Base-by-base conservation (phyloP, 345 rosid genomes). In the Alliaria petiolata region DNA sequence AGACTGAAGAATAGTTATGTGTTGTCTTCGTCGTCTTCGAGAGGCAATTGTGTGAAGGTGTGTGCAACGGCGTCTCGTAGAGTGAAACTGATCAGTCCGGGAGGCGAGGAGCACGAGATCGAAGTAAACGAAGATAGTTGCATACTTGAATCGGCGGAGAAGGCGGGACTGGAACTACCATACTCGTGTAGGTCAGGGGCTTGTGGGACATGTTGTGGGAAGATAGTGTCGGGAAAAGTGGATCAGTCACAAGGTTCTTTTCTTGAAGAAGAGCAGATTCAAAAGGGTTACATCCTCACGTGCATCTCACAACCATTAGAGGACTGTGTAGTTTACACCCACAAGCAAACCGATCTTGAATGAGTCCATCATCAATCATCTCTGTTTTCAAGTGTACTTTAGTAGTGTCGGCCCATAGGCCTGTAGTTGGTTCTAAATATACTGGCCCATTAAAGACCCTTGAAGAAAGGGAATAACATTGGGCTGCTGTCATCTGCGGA, bases 141-240 rank as follows among this genome's bases (percentile, higher is more conserved):
- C 56, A 57, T 69, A 56, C 73, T 69, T 31, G 73, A 69, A 22
- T 69, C 73, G 0, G 73, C 65, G 14, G 73, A 69, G 65, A 46
- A 69, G 1, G 56, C 55, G 14, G 65, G 65, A 46, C 44, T 69
- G 2, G 73, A 69, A 13, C 65, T 57, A 15, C 73, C 73, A 2
- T 69, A 69, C 65, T 69, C 57, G 25, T 69, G 73, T 15, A 57
- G 73, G 56, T 57, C 73, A 35, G 65, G 73, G 65, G 34, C 65
- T 3, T 69, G 73, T 22, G 65, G 73, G 56, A 45, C 65, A 5
- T 69, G 73, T 22, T 55, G 55, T 35, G 73, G 73, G 17, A 57
- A 69, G 36, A 2, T 69, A 13, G 46, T 34, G 56, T 69, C 73
- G 0, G 73, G 73, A 3, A 69, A 57, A 33, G 73, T 57, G 36